Evolutionary conservation across 73 alveolate species (phyloP), one percentile per base, ranked within the genome.

Genomic region (Paramecium pentaurelia): DNA sequence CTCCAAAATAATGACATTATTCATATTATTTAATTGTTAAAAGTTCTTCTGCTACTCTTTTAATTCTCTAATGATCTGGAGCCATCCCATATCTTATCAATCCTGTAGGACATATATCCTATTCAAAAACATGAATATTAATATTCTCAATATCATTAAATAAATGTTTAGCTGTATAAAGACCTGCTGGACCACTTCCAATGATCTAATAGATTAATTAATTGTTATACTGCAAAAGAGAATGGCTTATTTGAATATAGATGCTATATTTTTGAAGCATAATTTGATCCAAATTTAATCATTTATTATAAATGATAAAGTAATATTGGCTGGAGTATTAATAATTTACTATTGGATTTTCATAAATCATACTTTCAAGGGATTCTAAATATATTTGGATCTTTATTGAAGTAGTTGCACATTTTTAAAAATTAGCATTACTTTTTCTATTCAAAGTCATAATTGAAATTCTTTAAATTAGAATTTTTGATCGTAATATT

Each of bases 161-260:
- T 2, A 96, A 34, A 49, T 88, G 75, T 71, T 95, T 96, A 12
- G 97, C 97, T 25, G 96, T 80, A 85, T 95, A 96, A 60, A 96
- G 94, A n/a, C 98, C 99, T 47, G 98, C 99, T 37, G 99, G 99
- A 8, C 99, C 99, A 86, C 95, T 58, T 38, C 99, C 99, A 10
- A 96, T 97, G 3, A 96, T 71, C 93, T 87, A 11, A 8, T 2
- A 8, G 14, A 54, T 54, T 54, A 9, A 64, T 3, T 32, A 9
- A 64, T 28, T 64, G 0, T 32, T 7, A 34, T 64, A 64, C 84
- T 37, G 87, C 87, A 16, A 73, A 73, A 4, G 87, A 73, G 18
- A 73, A 40, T 0, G 87, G 60, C 18, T 73, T 73, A 34, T 73
- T 34, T 20, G 87, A 37, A 27, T 37, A 73, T 20, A 40, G 22